Evolutionary conservation across 2,329 filamentous ascomycete species (phyloP).

Genomic region (Calonectria naviculata): DNA sequence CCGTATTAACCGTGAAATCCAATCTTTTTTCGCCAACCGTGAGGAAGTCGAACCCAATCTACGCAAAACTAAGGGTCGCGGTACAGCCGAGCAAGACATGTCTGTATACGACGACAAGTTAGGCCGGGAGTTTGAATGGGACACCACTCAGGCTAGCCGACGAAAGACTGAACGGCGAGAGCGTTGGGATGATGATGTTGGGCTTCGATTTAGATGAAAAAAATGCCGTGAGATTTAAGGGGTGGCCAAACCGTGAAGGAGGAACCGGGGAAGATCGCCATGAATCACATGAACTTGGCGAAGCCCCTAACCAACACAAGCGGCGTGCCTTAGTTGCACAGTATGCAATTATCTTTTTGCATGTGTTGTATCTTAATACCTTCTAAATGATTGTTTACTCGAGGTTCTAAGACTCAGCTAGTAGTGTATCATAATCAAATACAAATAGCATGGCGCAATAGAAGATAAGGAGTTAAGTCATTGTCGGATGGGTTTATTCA

Average conservation of each 20-base stretch:
- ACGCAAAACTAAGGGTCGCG: constrained; percentile 30
- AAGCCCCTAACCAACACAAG: not conserved
- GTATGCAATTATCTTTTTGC: constrained; percentile 4
- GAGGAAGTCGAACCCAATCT: constrained; percentile 48
- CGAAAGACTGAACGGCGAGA: not conserved
- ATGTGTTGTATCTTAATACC: not conserved
- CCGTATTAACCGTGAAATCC: constrained; percentile 51
- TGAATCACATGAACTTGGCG: not conserved
- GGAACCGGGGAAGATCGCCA: not conserved
- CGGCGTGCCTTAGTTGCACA: constrained; percentile 7
- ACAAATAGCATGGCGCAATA: not conserved
- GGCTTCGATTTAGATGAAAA: not conserved
- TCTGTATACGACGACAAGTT: constrained; percentile 21
- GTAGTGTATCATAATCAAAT: not conserved
- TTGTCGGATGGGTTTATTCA: too few relatives aligned
- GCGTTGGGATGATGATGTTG: not conserved
- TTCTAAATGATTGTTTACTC: not conserved
- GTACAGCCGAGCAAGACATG: constrained; percentile 35
- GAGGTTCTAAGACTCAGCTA: not conserved
- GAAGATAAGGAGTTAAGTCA: not conserved
- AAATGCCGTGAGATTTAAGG: not conserved
- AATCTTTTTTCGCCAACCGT: constrained; percentile 48
- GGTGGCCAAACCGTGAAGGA: not conserved
- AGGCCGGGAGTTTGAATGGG: constrained; percentile 45
- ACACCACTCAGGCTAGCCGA: constrained; percentile 39